Percentiles rank a stretch among this genome's conserved stretches.
These are phyloP conservation scores for Colletotrichum sp. DNA, from an alignment of 2,329 filamentous ascomycete species.

Conservation along the genomic window DNA sequence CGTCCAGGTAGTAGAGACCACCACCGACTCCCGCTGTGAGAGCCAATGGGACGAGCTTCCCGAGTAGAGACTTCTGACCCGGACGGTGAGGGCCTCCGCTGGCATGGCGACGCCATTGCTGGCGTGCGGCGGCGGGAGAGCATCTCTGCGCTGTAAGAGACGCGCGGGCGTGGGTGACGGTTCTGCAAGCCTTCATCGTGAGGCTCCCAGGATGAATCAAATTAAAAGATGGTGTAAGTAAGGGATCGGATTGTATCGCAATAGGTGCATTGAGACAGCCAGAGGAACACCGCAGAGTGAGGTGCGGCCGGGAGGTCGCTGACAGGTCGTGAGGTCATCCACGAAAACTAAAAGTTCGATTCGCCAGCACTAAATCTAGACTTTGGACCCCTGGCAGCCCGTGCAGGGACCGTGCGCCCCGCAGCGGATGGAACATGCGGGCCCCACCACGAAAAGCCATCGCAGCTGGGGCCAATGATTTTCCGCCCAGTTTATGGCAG, in stretches of 20 bases:
- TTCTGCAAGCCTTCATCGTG: slow-evolving; percentile 15
- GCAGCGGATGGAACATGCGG: background rate
- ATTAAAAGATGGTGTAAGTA: background rate
- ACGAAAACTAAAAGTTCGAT: slow-evolving; percentile 21
- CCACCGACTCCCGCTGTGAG: slow-evolving; percentile 34
- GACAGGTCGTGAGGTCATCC: slow-evolving; percentile 24
- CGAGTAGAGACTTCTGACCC: background rate
- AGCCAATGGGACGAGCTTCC: background rate
- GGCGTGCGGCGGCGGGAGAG: slow-evolving; percentile 3
- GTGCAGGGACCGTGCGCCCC: slow-evolving; percentile 14
- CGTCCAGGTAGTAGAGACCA: slow-evolving; percentile 40
- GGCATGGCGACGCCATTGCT: slow-evolving; percentile 3
- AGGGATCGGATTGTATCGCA: background rate
- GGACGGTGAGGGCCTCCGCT: background rate
- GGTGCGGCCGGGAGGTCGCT: slow-evolving; percentile 4
- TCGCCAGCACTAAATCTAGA: slow-evolving; percentile 17
- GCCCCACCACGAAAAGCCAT: background rate
- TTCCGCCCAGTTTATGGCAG: slow-evolving; percentile 9
- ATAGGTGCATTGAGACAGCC: background rate
- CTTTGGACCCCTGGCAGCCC: slow-evolving; percentile 9
- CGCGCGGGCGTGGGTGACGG: slow-evolving; percentile 4
- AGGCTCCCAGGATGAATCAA: background rate
- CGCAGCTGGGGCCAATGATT: slow-evolving; percentile 18
- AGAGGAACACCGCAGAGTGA: background rate
- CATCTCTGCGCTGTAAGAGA: slow-evolving; percentile 17